Percentiles rank a stretch among this genome's conserved stretches.
Evolutionary conservation across 768 basidiomycete species (phyloP).

Genomic region (Boletus rufocinnamomeus): DNA sequence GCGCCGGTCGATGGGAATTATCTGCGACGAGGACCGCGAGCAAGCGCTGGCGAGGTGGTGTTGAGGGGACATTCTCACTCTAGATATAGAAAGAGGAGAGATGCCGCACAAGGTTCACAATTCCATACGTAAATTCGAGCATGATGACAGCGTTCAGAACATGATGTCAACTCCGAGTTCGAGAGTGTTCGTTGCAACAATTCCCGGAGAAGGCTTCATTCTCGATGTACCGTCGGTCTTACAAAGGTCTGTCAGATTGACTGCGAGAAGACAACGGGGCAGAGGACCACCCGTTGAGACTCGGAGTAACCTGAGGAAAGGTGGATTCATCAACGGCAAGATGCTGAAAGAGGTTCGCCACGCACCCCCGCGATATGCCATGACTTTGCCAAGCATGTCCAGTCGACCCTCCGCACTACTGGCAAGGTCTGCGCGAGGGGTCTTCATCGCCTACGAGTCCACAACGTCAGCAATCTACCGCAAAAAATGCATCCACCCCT

Average conservation of each 20-base stretch:
- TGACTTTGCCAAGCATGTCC: conserved; percentile 75
- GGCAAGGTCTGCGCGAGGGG: conserved; percentile 66
- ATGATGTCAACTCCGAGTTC: conserved; percentile 89
- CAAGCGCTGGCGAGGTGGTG: too few species aligned
- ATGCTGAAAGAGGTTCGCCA: neutral
- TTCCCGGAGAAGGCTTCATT: conserved; percentile 83
- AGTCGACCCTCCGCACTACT: conserved; percentile 75
- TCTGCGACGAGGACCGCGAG: too few species aligned
- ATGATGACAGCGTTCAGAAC: conserved; percentile 87
- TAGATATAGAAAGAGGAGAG: too few species aligned
- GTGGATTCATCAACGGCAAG: neutral
- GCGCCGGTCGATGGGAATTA: too few species aligned
- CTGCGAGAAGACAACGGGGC: neutral
- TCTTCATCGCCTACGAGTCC: conserved; percentile 79
- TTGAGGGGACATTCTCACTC: too few species aligned
- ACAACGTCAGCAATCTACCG: conserved; percentile 13
- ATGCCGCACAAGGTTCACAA: too few species aligned
- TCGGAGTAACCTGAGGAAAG: conserved; percentile 50
- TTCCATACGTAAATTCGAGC: conserved; percentile 80
- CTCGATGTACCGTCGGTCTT: too few species aligned
- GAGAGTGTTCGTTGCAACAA: conserved; percentile 87
- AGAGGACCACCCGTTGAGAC: conserved; percentile 37
- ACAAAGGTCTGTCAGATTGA: conserved; percentile 4
- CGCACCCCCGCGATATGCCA: too few species aligned
- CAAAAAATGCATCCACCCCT: neutral